A percentile compares a stretch with the other conserved stretches of the same genome.
Evolutionary conservation across 2,329 filamentous ascomycete species (phyloP).

Genomic region (Alternaria triticina): DNA sequence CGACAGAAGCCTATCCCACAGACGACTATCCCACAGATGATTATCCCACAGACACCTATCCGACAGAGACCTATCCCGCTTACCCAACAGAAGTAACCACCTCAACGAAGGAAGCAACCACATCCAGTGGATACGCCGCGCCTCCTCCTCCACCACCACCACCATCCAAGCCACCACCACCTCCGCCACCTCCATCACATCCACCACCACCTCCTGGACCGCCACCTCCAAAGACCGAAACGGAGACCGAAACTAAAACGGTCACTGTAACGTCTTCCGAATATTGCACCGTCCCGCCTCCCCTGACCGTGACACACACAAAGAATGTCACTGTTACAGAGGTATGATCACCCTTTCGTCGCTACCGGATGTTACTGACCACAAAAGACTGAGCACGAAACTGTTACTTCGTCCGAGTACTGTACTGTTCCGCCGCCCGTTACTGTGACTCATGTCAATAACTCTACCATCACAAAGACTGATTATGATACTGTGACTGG

Average conservation of each 20-base stretch:
- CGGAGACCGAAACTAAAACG: background rate
- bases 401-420: background rate
- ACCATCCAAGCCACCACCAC: background rate
- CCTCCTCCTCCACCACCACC: background rate
- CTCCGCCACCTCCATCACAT: background rate
- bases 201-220: background rate
- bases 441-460: conserved; percentile 7
- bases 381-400: background rate
- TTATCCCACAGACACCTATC: background rate
- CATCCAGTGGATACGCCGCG: background rate
- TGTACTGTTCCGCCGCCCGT: background rate
- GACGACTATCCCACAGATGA: too few relatives aligned
- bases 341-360: background rate
- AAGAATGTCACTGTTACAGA: background rate
- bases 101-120: background rate
- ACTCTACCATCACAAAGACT: conserved; percentile 12
- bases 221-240: background rate
- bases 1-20: background rate
- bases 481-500: conserved; percentile 1
- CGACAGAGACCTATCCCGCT: background rate
- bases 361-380: background rate
- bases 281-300: background rate
- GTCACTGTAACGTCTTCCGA: background rate
- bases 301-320: background rate
- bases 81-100: background rate